Base-by-base conservation (phyloP, 2,329 filamentous ascomycete species). In the Penicillium sp. region DNA sequence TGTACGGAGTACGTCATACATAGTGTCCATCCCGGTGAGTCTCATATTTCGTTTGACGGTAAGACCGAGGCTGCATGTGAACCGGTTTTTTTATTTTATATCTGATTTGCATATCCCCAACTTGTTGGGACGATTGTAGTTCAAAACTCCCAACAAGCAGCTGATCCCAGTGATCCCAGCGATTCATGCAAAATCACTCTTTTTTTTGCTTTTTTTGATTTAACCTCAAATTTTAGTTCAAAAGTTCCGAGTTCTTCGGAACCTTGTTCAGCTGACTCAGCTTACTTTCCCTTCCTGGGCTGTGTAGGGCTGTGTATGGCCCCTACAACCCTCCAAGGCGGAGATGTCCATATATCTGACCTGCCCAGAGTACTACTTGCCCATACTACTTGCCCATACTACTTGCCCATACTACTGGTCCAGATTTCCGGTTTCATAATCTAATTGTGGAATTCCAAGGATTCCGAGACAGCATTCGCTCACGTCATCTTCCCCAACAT, bases 61-160 rank as follows among this genome's bases (percentile, higher is more conserved):
- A 25, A 30, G 12, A 40, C 62, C 63, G 62, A 61, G 62, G 62
- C 58, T 47, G 58, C 63, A 66, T 63, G 63, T 66, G 63, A 65
- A 52, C 17, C 12, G 19, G 17, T 4, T 31, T 11, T 26, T 26
- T 16, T n/a, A 7, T 26, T 19, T 11, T 17, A 45, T 46, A 37
- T 43, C 17, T 35, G 35, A 41, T 41, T 41, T 38, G 16, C 31
- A 31, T n/a, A 38, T 44, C 26, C 17, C 30, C 43, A 41, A 59
- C 52, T n/a, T 55, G 58, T 63, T 64, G 62, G 62, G 62, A 19
- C 25, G 8, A 35, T 16, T 30, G 8, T 30, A 26, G 16, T 5
- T 17, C 16, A 35, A 16, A n/a, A 11, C 25, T 30, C 51, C 51
- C 51, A 53, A 53, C 51, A 50, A 50, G 50, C 11, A 53, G 42